Base-by-base conservation (phyloP, 1,284 basidiomycete species). In the Ganoderma meredithae region DNA sequence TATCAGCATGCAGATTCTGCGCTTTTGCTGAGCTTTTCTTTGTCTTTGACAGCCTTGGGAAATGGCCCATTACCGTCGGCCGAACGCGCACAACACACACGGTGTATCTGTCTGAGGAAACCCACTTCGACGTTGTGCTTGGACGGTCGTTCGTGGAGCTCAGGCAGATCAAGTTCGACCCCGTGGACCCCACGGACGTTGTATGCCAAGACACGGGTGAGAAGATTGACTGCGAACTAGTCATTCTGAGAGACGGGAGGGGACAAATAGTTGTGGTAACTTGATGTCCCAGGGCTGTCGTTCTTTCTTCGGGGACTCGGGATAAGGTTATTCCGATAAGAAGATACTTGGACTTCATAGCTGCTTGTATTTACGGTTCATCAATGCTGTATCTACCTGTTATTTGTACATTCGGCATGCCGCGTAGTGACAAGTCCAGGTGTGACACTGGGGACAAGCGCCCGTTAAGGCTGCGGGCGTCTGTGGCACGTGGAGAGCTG, bases 191-290 rank as follows among this genome's bases (percentile, higher is more conserved):
- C 65, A 99, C 97, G 15, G 92, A 93, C 74, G 91, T 99, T 36
- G 89, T 95, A 1, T 99, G 97, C 77, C 88, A 96, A 83, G 97
- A 99, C 80, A 96, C 92, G 1, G 95, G 95, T n/a, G 97, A 99
- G 83, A 92, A 90, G 76, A 89, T 98, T 63, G 93, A 94, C 72
- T 96, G 95, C 78, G 96, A 98, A 77, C 81, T 97, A 7, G 95
- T 98, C 33, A 93, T 98, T 65, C 83, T 98, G 71, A 94, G 93
- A 76, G 93, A 95, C 76, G 93, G 94, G 15, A 88, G 88, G 78
- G 95, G 95, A 0, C 92, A 96, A 70, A 91, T 96, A 71, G 92
- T 97, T 49, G 95, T 90, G 39, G 92, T 97, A 53, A 96, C 95
- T 17, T 93, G 79, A 81, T 72, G 47, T 44, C 60, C 25, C 25